Percentiles rank a stretch among this genome's conserved stretches.
These are phyloP conservation scores for Pichia manshurica DNA, from an alignment of 805 yeast genomes.

Conservation along the genomic window DNA sequence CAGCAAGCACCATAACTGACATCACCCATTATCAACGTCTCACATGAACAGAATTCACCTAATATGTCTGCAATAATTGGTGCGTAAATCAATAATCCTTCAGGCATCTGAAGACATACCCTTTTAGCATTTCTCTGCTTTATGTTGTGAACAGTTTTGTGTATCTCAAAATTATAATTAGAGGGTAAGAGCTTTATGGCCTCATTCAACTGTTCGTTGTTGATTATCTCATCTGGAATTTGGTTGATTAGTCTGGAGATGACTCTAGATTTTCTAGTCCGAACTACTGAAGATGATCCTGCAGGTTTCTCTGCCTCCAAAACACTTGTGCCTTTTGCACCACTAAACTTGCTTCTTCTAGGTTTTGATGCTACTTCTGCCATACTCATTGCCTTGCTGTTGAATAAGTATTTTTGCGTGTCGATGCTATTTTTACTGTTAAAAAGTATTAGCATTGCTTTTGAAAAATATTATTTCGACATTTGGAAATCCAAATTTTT, in stretches of 20 bases:
- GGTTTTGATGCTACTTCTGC: slow-evolving; percentile 11
- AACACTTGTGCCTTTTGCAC: slow-evolving; percentile 16
- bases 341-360: slow-evolving; percentile 27
- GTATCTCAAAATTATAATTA: slow-evolving; percentile 93
- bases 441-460: no score
- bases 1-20: slow-evolving; percentile 99
- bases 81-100: slow-evolving; percentile 85
- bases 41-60: slow-evolving; percentile 84
- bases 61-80: slow-evolving; percentile 85
- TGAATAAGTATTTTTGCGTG: no score
- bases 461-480: no score
- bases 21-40: slow-evolving; percentile 94
- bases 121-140: slow-evolving; percentile 66
- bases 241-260: slow-evolving; percentile 70
- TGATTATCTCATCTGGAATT: slow-evolving; percentile 78
- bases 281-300: slow-evolving; percentile 11
- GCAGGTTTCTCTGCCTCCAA: neutral
- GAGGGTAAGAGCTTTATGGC: slow-evolving; percentile 80
- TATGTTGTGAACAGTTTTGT: slow-evolving; percentile 92
- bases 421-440: no score
- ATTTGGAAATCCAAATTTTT: no score
- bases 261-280: slow-evolving; percentile 27
- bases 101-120: slow-evolving; percentile 97
- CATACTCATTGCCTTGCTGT: no score
- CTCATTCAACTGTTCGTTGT: slow-evolving; percentile 75